phyloP scores from a whole-genome alignment of 2,329 filamentous ascomycete genomes.

The Tolypocladium amazonense region DNA sequence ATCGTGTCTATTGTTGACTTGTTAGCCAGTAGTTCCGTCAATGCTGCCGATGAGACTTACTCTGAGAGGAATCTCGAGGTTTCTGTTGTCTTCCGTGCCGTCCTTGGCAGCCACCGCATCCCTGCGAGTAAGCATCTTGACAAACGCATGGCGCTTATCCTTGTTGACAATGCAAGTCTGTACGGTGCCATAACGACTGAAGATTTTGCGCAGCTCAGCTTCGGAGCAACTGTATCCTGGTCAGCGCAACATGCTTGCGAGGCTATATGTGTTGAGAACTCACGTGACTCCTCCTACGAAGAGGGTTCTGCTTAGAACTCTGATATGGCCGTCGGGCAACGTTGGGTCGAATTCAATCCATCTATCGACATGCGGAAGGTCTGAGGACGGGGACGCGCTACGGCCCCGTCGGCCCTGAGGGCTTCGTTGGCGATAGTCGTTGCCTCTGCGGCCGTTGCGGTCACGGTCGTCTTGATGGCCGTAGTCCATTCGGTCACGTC shows the following conservation, averaged over 20 bases:
- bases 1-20: slow-evolving; percentile 56
- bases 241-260: neutral
- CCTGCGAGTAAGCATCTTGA: slow-evolving; percentile 90
- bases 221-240: slow-evolving; percentile 53
- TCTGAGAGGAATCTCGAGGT: slow-evolving; percentile 61
- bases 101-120: slow-evolving; percentile 78
- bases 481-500: slow-evolving; percentile 61
- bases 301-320: slow-evolving; percentile 86
- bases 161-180: slow-evolving; percentile 98
- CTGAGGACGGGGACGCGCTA: slow-evolving; percentile 45
- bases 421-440: slow-evolving; percentile 81
- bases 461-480: slow-evolving; percentile 50
- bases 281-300: slow-evolving; percentile 94
- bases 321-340: slow-evolving; percentile 69
- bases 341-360: slow-evolving; percentile 70
- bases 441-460: slow-evolving; percentile 39
- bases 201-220: slow-evolving; percentile 69
- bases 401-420: slow-evolving; percentile 59
- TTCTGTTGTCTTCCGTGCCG: slow-evolving; percentile 72
- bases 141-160: slow-evolving; percentile 96
- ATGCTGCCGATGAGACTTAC: slow-evolving; percentile 33
- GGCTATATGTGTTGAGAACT: slow-evolving; percentile 26
- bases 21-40: slow-evolving; percentile 12
- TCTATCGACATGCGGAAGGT: slow-evolving; percentile 38
- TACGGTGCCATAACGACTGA: slow-evolving; percentile 72